Conservation (phyloP, 192 early-diverging fungal genomes). For the Dissophora globulifera region DNA sequence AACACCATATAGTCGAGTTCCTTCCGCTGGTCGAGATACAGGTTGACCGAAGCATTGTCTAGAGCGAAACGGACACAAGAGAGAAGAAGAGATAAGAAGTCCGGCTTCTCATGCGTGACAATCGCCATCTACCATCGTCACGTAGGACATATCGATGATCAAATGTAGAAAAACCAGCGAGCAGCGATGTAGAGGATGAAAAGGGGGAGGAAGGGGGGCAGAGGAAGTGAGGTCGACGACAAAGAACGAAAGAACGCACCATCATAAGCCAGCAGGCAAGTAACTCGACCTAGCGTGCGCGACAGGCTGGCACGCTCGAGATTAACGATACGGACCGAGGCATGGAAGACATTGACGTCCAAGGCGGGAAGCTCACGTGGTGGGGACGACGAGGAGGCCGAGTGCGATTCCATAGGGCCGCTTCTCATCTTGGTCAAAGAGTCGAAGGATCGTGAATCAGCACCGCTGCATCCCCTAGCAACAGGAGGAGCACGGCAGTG, state of each 20-base stretch:
- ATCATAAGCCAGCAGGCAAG: slow-evolving; percentile 36
- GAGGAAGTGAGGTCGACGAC: neutral
- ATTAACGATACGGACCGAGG: slow-evolving; percentile 27
- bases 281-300: slow-evolving; percentile 20
- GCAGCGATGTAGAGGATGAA: neutral
- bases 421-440: slow-evolving; percentile 15
- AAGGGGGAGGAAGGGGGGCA: neutral
- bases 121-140: neutral
- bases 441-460: neutral
- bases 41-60: slow-evolving; percentile 34
- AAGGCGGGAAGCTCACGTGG: neutral
- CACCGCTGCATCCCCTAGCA: neutral
- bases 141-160: neutral
- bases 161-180: neutral
- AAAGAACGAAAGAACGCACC: slow-evolving; percentile 2
- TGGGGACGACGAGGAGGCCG: neutral
- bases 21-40: slow-evolving; percentile 33
- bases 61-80: neutral
- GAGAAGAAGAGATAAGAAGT: too few relatives aligned
- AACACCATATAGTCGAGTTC: slow-evolving; percentile 37
- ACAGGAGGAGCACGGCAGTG: too few relatives aligned
- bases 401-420: slow-evolving; percentile 2
- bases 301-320: slow-evolving; percentile 30
- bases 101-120: neutral
- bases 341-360: neutral